Evolutionary conservation across 257 asterid genomes (phyloP), one percentile per base, ranked within the genome.

Genomic region (Ophiorrhiza pumila): DNA sequence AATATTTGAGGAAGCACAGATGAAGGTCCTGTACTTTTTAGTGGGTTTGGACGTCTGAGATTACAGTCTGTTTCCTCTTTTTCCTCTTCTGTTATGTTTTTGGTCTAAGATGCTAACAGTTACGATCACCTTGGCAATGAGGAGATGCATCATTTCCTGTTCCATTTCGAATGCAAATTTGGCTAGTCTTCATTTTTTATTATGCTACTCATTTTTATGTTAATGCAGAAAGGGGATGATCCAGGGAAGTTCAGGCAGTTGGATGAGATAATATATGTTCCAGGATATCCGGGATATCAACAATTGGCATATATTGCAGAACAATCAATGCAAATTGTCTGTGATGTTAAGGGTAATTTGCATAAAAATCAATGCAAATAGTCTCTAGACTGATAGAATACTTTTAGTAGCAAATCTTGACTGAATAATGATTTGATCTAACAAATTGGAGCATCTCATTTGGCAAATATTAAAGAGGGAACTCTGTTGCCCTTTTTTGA

Each of bases 241-340:
- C 86, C 83, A 29, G 99, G 99, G 78, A 95, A 83, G 86, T 95
- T 95, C 80, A 88, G 98, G 91, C 97, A 90, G 79, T 85, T 86
- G 72, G 97, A 92, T 78, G 99, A 95, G 82, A 95, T 95, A 65
- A 77, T 84, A 11, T 90, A 88, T 71, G 58, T 92, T 77, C 81
- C 81, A 31, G 97, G 84, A 41, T 90, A 76, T 81, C 96, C 93
- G 59, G 99, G 89, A 79, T 92, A 88, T 81, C 93, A 80, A 56
- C 80, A 84, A 71, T 80, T 95, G 72, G 82, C 79, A 64, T 83
- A 93, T 29, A 66, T 85, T 72, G 96, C 96, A 0, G 97, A 87
- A 75, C 84, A 80, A 78, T 68, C 90, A 46, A 92, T 95, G 97
- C 89, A 85, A 80, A 83, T 95, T 49, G 97, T 95, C 77, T 92